phyloP scores from a whole-genome alignment of 176 grass and related monocot species.

The Oryza punctata region DNA sequence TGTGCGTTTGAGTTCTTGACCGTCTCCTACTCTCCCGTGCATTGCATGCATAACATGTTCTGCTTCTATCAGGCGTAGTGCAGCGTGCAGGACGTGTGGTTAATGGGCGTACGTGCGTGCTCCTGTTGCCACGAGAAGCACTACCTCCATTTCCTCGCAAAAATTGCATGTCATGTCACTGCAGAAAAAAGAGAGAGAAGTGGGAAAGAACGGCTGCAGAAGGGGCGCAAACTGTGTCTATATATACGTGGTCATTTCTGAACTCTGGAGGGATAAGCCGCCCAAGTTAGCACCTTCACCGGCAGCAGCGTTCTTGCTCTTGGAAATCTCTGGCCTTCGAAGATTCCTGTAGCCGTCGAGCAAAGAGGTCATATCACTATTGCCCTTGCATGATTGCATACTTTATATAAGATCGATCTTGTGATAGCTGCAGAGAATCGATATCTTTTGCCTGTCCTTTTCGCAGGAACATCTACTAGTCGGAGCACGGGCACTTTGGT shows the following conservation, averaged over 20 bases:
- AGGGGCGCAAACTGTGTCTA: slow-evolving; percentile 14
- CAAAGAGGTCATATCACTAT: background rate
- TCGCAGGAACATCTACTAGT: slow-evolving; percentile 16
- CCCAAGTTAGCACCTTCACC: slow-evolving; percentile 31
- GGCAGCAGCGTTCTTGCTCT: slow-evolving; percentile 26
- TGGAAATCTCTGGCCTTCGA: background rate
- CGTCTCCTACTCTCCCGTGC: background rate
- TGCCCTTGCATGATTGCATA: slow-evolving; percentile 22
- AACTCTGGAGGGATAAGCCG: background rate
- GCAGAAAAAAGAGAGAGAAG: background rate
- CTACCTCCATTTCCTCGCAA: background rate
- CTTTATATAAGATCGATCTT: slow-evolving; percentile 36
- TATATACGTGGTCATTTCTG: background rate
- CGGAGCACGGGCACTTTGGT: slow-evolving; percentile 2
- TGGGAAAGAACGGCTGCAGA: background rate
- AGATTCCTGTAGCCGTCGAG: slow-evolving; percentile 13
- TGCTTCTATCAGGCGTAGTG: background rate
- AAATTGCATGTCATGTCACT: background rate
- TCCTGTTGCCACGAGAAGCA: slow-evolving; percentile 26
- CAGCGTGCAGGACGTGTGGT: background rate
- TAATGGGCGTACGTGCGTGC: background rate
- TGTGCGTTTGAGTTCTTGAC: background rate
- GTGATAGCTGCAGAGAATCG: slow-evolving; percentile 28
- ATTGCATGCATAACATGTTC: background rate
- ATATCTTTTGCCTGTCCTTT: background rate